These are phyloP conservation scores for barley (Hordeum vulgare) DNA, from an alignment of 176 grass and related monocot species.

Conservation along the genomic window MorexV3_pseudomolecules_assembly NC_058522.1:85914197-85914696, in stretches of 20 bases:
- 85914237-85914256: not conserved
- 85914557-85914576: too few species aligned
- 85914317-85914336: not conserved
- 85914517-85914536: not conserved
- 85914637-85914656: too few species aligned
- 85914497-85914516: not conserved
- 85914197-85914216: not conserved
- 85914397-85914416: not conserved
- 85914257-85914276: not conserved
- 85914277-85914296: not conserved
- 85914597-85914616: too few species aligned
- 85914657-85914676: too few species aligned
- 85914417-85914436: not conserved
- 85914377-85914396: not conserved
- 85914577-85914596: too few species aligned
- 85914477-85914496: not conserved
- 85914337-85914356: not conserved
- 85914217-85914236: not conserved
- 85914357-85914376: not conserved
- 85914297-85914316: not conserved
- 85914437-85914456: not conserved
- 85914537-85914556: too few species aligned
- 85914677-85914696: too few species aligned
- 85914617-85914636: too few species aligned
- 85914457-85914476: not conserved